Evolutionary conservation across 129 eudicot genomes (phyloP), one percentile per base, ranked within the genome.

Genomic region (Flaveria trinervia): DNA sequence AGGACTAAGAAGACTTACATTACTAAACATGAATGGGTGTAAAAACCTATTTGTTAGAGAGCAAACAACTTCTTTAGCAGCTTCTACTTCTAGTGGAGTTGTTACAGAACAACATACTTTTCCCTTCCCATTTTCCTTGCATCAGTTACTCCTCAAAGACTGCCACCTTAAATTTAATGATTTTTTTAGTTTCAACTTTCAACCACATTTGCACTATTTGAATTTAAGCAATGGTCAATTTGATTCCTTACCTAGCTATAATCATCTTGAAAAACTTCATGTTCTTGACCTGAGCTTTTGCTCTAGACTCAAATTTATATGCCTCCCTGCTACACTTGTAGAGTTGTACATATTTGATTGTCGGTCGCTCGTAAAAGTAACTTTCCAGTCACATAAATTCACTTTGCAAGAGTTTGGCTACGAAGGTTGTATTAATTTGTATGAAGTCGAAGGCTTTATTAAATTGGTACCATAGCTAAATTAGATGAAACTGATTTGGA

Each of bases 341-440:
- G 72, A 76, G 16, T 17, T 76, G 72, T 65, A 64, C 50, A 18
- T 20, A 30, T 28, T 51, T 28, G 5, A 7, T 2, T 76, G 80
- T 8, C 13, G 17, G 9, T 65, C 25, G 12, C 18, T 76, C 16
- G 80, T 65, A 39, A 65, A 3, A 12, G 14, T 76, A 65, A 65
- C 52, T 13, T 76, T 76, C 14, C 73, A 76, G n/a, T 75, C 79
- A 74, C 57, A 15, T 61, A 60, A 26, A 12, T 74, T 74, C 25
- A 4, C 45, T 8, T 17, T 75, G 72, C 60, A 30, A 20, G 57
- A 64, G 62, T 46, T 75, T 30, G 79, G 59, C n/a, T 75, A 75
- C 28, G 62, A 46, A 64, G 71, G 79, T 48, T 75, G 79, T 48
- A 16, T 5, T 49, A 48, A 28, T 7, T 28, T 75, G 39, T 46